Evolutionary conservation across 352 stramenopile species (phyloP).

Genomic region (Peronospora destructor): DNA sequence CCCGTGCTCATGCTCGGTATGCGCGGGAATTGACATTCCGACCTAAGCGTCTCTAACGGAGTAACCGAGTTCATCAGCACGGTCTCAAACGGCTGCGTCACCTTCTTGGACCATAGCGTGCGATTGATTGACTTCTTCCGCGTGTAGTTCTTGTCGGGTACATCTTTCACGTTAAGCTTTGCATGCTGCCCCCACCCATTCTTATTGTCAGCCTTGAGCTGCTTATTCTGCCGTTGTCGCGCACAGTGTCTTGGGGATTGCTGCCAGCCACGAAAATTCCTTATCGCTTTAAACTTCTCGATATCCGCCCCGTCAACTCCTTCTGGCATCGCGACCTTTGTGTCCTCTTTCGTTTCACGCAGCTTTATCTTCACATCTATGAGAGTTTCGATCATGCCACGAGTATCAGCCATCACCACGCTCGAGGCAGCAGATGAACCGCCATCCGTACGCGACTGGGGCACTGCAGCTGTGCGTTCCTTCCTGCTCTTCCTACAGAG

Average conservation of each 20-base stretch:
- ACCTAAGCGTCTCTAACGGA: no score
- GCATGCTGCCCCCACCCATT: conserved; percentile 68
- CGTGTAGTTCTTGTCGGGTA: neutral
- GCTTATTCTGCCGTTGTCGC: conserved; percentile 57
- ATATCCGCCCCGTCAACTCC: conserved; percentile 61
- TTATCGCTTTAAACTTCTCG: conserved; percentile 78
- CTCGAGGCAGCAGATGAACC: conserved; percentile 42
- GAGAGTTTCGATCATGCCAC: conserved; percentile 79
- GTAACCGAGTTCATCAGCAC: no score
- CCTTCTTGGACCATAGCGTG: no score
- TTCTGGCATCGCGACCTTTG: conserved; percentile 58
- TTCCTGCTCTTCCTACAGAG: conserved; percentile 80
- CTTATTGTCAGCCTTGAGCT: conserved; percentile 63
- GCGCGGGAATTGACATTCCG: no score
- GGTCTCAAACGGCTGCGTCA: no score
- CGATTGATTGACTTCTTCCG: no score
- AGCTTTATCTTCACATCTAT: conserved; percentile 74
- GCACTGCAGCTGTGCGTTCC: conserved; percentile 63
- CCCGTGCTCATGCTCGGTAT: no score
- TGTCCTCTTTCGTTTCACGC: conserved; percentile 70
- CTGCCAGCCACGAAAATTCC: conserved; percentile 62
- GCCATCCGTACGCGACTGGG: conserved; percentile 37
- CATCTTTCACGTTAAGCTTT: conserved; percentile 36
- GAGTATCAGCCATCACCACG: conserved; percentile 68
- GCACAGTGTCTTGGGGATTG: conserved; percentile 60